Evolutionary conservation across 176 grass and related monocot genomes (phyloP), one percentile per base, ranked within the genome.

Genomic region (Canna indica): DNA sequence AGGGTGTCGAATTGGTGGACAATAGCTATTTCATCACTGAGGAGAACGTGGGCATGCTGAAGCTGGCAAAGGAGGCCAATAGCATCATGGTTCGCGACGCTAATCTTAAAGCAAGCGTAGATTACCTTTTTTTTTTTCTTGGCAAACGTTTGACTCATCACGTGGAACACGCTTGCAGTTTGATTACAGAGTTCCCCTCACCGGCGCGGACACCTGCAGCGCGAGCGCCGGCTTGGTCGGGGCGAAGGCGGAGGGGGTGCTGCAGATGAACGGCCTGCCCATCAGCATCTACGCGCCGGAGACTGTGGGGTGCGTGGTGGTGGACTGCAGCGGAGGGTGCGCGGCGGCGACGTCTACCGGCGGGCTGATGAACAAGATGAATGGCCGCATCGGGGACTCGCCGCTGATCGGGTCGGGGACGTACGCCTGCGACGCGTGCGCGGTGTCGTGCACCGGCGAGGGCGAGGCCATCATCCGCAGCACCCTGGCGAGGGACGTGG

Each of bases 401-500:
- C 69, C 69, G 30, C 45, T 71, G 29, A 71, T 71, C 45, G 69
- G 69, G 7, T 53, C 42, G 30, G 69, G 69, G 2, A 71, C 69
- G 17, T 71, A 71, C 47, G 69, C 69, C 7, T 71, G 69, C 25
- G 69, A 71, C 5, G 46, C 25, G 26, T 71, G 69, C 15, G 69
- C 69, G 11, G 31, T 71, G 28, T 71, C 69, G 20, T 71, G 69
- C 47, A 71, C 69, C 69, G 69, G 69, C 15, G 45, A 71, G 31
- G 69, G 69, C 46, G 69, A 71, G 47, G 69, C 69, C 28, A 71
- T 71, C 69, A 71, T 71, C 45, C 46, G 69, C 28, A 71, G 69
- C 69, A 71, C 69, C 16, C 69, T 71, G 69, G 69, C 69, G 69
- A 50, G 69, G 69, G 69, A 71, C 46, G 69, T 71, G 69, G 69